Evolutionary conservation across 2,329 filamentous ascomycete genomes (phyloP).

Genomic region (Ascochyta rabiei): DNA sequence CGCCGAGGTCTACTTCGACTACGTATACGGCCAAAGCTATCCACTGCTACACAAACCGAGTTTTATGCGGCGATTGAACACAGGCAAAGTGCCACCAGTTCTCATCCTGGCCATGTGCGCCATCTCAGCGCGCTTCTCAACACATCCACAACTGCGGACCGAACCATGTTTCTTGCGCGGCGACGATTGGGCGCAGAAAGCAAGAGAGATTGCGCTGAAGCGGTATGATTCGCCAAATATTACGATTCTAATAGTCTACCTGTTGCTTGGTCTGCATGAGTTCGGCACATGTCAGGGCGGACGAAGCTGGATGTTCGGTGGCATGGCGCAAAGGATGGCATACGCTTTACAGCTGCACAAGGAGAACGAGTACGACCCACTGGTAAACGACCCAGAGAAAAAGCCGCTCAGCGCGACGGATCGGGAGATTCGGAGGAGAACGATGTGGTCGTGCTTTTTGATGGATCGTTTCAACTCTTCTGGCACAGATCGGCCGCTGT

Average conservation of each 20-base stretch:
- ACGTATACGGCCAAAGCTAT: conserved; percentile 93
- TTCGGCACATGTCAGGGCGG: conserved; percentile 97
- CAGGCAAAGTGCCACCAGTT: conserved; percentile 83
- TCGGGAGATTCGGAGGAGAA: conserved; percentile 86
- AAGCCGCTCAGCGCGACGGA: conserved; percentile 85
- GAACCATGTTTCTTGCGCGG: conserved; percentile 84
- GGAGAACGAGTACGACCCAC: conserved; percentile 83
- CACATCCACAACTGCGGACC: conserved; percentile 77
- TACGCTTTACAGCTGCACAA: conserved; percentile 93
- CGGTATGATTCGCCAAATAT: conserved; percentile 96
- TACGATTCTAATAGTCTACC: conserved; percentile 87
- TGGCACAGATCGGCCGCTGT: conserved; percentile 88
- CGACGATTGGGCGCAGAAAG: conserved; percentile 86
- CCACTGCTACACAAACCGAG: conserved; percentile 95
- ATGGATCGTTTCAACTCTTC: conserved; percentile 99
- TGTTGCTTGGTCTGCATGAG: conserved; percentile 89
- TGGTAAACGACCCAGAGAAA: conserved; percentile 64
- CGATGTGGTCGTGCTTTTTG: conserved; percentile 97
- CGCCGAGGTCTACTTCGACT: conserved; percentile 93
- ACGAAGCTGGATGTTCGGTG: conserved; percentile 92
- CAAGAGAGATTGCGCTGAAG: conserved; percentile 84
- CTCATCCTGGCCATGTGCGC: conserved; percentile 93
- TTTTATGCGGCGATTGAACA: conserved; percentile 86
- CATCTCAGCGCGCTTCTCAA: conserved; percentile 92
- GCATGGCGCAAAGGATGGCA: conserved; percentile 95